Evolutionary conservation across 441 rosid genomes (phyloP), one percentile per base, ranked within the genome.

Genomic region (Biscutella laevigata): DNA sequence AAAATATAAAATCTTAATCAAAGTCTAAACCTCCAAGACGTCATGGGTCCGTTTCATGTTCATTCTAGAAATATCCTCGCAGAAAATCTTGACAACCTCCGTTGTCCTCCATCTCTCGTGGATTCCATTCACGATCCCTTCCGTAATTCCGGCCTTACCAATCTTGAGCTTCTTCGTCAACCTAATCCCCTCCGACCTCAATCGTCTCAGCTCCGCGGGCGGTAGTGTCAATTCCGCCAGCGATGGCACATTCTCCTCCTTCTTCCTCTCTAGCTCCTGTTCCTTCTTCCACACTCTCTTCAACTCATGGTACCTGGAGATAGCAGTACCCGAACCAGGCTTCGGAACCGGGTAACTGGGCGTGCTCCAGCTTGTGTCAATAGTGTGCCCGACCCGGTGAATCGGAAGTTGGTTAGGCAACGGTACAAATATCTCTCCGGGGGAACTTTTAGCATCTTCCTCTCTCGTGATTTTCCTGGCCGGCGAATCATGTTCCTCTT

Each of bases 11-110:
- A n/a, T n/a, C n/a, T n/a, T n/a, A n/a, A n/a, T n/a, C n/a, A n/a
- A n/a, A n/a, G n/a, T n/a, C n/a, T n/a, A n/a, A 60, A 92, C 99
- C 96, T 92, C 99, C 74, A 92, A 74, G 51, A 86, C 71, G 53
- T 92, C 95, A 74, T 86, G 99, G 17, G 97, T 92, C 59, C 95
- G 79, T 80, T 82, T 92, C 99, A 84, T 92, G 76, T 86, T 92
- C 79, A 73, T 60, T 61, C 75, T 77, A 36, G 83, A 82, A 25
- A 92, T 51, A 74, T 92, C 95, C 64, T 88, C 97, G 36, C 95
- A 92, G 25, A 72, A 72, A 64, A 92, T 77, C 88, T 76, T 92
- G 6, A 88, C 95, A 35, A 92, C 82, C 64, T 92, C 97, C 8
- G 70, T 40, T 45, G 71, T 76, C 62, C 90, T 78, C 99, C 99